Percentiles rank a stretch among this genome's conserved stretches.
These are phyloP conservation scores for Gnaphalium uliginosum DNA, from an alignment of 129 eudicot species.

Conservation along the genomic window DNA sequence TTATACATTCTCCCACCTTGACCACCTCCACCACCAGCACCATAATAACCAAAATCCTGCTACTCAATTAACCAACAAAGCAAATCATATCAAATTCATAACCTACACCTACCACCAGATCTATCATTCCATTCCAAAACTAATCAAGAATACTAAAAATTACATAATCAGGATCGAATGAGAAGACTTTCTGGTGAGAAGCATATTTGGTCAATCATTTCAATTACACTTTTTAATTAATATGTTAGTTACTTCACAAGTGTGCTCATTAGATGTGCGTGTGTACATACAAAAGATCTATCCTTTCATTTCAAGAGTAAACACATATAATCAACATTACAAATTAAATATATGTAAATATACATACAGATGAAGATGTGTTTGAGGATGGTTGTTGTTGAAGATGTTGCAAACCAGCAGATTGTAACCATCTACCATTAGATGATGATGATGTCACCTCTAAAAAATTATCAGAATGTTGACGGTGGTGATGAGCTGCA, in stretches of 20 bases:
- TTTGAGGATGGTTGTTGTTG: constrained; percentile 58
- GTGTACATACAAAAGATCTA: constrained; percentile 34
- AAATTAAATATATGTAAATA: background rate
- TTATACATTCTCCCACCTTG: constrained; percentile 64
- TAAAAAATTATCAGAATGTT: constrained; percentile 73
- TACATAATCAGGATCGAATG: background rate
- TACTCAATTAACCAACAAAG: constrained; percentile 13
- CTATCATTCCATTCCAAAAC: constrained; percentile 19
- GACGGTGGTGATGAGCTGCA: constrained; percentile 85
- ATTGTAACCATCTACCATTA: constrained; percentile 87
- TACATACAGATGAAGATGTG: constrained; percentile 52
- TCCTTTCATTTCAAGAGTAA: background rate
- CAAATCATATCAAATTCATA: constrained; percentile 10
- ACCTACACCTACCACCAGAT: constrained; percentile 35
- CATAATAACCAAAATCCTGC: constrained; percentile 86
- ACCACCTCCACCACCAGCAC: constrained; percentile 71
- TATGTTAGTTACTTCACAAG: background rate
- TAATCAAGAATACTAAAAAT: background rate
- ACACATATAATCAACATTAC: background rate
- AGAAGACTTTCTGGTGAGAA: background rate
- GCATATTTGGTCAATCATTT: background rate
- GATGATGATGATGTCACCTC: constrained; percentile 48
- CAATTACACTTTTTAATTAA: background rate
- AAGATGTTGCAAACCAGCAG: constrained; percentile 87
- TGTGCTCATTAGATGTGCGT: background rate